Evolutionary conservation across 352 stramenopile species (phyloP).

Genomic region (Sclerospora graminicola): DNA sequence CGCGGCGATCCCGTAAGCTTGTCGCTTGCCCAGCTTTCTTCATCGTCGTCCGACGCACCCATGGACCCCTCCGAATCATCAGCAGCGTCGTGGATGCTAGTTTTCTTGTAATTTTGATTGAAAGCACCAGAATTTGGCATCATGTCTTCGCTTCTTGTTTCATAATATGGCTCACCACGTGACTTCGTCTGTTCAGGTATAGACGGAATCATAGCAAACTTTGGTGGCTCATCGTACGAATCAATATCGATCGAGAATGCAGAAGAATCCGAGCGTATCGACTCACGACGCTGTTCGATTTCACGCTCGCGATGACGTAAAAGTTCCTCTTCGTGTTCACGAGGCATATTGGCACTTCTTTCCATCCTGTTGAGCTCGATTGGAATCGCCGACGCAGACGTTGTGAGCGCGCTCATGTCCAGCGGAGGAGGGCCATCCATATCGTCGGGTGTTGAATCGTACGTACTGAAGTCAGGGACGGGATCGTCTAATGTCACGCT

Average conservation of each 20-base stretch:
- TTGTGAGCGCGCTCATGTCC: conserved; percentile 25
- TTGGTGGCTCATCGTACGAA: conserved; percentile 26
- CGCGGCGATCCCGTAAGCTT: conserved; percentile 1
- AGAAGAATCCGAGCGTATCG: conserved; percentile 54
- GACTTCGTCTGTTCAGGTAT: conserved; percentile 16
- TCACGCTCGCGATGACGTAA: conserved; percentile 14
- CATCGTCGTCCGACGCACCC: conserved; percentile 26
- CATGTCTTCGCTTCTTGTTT: neutral
- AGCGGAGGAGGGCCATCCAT: conserved; percentile 11
- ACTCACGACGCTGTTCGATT: conserved; percentile 20
- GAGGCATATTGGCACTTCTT: conserved; percentile 1
- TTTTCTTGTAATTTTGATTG: conserved; percentile 5
- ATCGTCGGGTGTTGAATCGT: conserved; percentile 11
- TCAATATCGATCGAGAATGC: conserved; percentile 66
- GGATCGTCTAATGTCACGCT: conserved; percentile 13
- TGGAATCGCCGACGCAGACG: conserved; percentile 11
- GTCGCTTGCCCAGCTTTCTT: conserved; percentile 7
- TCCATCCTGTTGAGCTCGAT: conserved; percentile 14
- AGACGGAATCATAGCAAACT: conserved; percentile 3
- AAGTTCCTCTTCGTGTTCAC: conserved; percentile 5
- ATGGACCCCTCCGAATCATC: conserved; percentile 33
- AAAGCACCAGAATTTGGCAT: neutral
- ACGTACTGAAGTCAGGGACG: conserved; percentile 18
- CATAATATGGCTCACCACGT: neutral
- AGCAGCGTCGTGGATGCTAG: conserved; percentile 16